phyloP scores from a whole-genome alignment of 169 alveolate genomes.

The Cryptosporidium muris region DNA sequence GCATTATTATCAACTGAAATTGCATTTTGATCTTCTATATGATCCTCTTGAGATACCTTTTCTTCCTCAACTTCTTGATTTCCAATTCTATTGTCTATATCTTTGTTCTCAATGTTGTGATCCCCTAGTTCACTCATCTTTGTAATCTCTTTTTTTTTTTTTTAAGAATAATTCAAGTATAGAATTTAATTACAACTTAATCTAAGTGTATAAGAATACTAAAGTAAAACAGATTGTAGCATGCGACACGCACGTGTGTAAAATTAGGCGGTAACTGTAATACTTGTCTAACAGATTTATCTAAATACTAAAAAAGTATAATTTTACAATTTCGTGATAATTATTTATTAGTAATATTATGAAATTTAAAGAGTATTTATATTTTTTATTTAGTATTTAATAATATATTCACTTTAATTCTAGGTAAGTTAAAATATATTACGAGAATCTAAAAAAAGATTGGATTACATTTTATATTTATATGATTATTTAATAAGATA shows the following conservation, averaged over 20 bases:
- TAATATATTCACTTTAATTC: too few relatives aligned
- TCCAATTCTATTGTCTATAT: neutral
- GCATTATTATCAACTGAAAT: slow-evolving; percentile 71
- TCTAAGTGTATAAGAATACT: neutral
- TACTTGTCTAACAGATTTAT: slow-evolving; percentile 26
- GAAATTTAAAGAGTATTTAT: too few relatives aligned
- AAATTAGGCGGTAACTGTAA: slow-evolving; percentile 15
- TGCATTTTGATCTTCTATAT: slow-evolving; percentile 10
- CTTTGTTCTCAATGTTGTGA: neutral
- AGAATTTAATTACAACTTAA: too few relatives aligned
- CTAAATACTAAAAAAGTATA: neutral
- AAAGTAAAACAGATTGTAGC: slow-evolving; percentile 28
- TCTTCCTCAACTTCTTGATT: neutral
- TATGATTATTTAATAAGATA: too few relatives aligned
- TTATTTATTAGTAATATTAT: too few relatives aligned
- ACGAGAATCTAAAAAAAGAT: too few relatives aligned
- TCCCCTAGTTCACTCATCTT: slow-evolving; percentile 31
- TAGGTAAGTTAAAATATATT: too few relatives aligned
- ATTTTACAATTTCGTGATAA: too few relatives aligned
- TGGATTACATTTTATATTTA: too few relatives aligned
- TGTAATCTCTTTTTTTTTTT: neutral
- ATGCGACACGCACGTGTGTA: slow-evolving; percentile 70
- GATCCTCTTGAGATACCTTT: neutral
- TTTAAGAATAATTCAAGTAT: neutral
- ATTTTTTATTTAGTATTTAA: too few relatives aligned